Percentiles rank a stretch among this genome's conserved stretches.
phyloP scores from a whole-genome alignment of 805 yeast species.

The Naumovozyma baii region DNA sequence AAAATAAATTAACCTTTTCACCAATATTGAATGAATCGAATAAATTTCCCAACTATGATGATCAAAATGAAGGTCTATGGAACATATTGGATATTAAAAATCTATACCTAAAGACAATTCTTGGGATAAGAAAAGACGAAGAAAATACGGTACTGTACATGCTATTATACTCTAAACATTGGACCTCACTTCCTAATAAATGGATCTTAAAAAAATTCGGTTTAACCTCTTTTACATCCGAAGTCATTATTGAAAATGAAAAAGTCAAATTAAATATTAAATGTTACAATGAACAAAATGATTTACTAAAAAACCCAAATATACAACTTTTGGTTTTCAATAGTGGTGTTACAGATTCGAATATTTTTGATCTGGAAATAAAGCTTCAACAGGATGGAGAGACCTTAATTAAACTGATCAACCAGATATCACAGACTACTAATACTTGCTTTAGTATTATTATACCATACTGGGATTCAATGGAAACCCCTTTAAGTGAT shows the following conservation, averaged over 20 bases:
- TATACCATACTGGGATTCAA: conserved; percentile 35
- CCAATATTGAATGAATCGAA: conserved; percentile 23
- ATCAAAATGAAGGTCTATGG: conserved; percentile 38
- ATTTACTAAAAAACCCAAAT: conserved; percentile 20
- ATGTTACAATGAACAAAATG: conserved; percentile 17
- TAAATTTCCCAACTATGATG: conserved; percentile 27
- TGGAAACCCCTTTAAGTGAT: conserved; percentile 19
- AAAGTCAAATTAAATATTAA: conserved; percentile 12
- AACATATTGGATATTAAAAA: conserved; percentile 34
- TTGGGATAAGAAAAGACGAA: neutral
- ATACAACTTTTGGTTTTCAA: conserved; percentile 32
- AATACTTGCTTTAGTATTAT: conserved; percentile 29
- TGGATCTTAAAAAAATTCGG: conserved; percentile 31
- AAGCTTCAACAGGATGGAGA: conserved; percentile 28
- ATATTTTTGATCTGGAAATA: conserved; percentile 29
- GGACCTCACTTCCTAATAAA: conserved; percentile 26
- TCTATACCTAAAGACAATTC: conserved; percentile 21
- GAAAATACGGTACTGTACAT: conserved; percentile 8
- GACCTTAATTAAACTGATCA: conserved; percentile 29
- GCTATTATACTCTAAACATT: conserved; percentile 18
- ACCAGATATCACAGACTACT: conserved; percentile 29
- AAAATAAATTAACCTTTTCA: conserved; percentile 13
- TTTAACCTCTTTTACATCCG: conserved; percentile 4
- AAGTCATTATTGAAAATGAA: conserved; percentile 1
- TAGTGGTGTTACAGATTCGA: conserved; percentile 29